Conservation (phyloP, 1,139 yeast species). For the Scheffersomyces illinoinensis region DNA sequence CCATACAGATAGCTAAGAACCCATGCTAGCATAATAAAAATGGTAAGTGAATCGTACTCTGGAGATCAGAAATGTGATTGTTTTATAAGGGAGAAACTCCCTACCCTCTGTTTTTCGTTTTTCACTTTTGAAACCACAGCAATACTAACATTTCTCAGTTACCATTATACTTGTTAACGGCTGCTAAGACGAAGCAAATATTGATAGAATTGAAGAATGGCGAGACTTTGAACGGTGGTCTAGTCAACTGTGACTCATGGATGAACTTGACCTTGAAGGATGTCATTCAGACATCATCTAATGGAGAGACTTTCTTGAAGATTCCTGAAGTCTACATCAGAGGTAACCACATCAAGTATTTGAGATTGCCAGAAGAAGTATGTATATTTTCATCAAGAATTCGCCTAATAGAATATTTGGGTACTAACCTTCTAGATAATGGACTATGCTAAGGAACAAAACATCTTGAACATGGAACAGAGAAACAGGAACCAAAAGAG, state of each 20-base stretch:
- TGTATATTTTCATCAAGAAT: constrained; percentile 2
- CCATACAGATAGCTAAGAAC: neutral
- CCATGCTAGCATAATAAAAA: neutral
- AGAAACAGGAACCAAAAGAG: constrained; percentile 50
- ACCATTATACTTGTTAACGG: constrained; percentile 85
- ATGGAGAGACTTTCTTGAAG: constrained; percentile 67
- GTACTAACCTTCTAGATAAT: constrained; percentile 59
- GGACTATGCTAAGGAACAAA: constrained; percentile 78
- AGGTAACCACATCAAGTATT: constrained; percentile 67
- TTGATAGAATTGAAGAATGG: constrained; percentile 92
- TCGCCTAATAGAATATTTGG: neutral
- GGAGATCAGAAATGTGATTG: neutral
- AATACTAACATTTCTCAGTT: constrained; percentile 49
- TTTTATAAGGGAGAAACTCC: no score
- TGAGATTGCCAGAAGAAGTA: constrained; percentile 46
- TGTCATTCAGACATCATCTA: constrained; percentile 72
- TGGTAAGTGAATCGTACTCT: neutral
- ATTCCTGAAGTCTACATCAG: constrained; percentile 80
- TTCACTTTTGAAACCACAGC: neutral
- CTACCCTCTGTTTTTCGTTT: neutral
- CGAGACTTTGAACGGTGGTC: constrained; percentile 82
- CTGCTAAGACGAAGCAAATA: constrained; percentile 87
- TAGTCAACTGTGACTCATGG: constrained; percentile 89
- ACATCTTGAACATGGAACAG: constrained; percentile 55
- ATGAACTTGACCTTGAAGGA: constrained; percentile 88